Conservation (phyloP, 257 asterid species). For the Mitragyna speciosa region DNA sequence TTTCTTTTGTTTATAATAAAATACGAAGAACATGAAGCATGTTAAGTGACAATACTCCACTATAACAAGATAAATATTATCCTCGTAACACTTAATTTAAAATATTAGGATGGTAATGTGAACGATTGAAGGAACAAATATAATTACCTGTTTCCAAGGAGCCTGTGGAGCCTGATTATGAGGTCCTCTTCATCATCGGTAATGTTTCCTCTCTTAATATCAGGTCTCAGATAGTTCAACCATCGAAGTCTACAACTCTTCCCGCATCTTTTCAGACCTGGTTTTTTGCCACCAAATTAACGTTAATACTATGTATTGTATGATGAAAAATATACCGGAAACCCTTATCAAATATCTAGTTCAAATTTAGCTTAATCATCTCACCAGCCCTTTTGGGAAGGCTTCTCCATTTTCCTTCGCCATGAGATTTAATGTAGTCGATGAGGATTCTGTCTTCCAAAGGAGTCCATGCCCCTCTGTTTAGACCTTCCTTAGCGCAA, state of each 20-base stretch:
- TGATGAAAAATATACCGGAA: background rate
- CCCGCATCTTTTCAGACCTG: constrained; percentile 44
- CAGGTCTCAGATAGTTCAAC: constrained; percentile 55
- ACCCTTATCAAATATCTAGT: too few species aligned
- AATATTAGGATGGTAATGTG: too few species aligned
- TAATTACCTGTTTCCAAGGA: constrained; percentile 43
- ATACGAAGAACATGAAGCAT: too few species aligned
- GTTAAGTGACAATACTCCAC: too few species aligned
- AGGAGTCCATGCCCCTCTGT: constrained; percentile 51
- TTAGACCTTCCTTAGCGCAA: constrained; percentile 26
- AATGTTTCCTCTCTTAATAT: constrained; percentile 51
- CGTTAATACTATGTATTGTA: too few species aligned
- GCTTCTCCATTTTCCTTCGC: constrained; percentile 42
- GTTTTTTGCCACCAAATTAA: background rate
- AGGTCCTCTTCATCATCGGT: constrained; percentile 51
- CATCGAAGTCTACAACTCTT: constrained; percentile 53
- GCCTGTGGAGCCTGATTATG: constrained; percentile 49
- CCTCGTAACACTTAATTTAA: too few species aligned
- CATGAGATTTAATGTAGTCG: constrained; percentile 33
- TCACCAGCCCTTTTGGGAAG: constrained; percentile 46
- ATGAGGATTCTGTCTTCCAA: constrained; percentile 44
- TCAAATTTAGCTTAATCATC: background rate
- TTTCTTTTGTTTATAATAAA: too few species aligned
- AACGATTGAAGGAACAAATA: too few species aligned
- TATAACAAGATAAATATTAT: too few species aligned